Conservation (phyloP, 331 rosid genomes). For the Acacia pycnantha region DNA sequence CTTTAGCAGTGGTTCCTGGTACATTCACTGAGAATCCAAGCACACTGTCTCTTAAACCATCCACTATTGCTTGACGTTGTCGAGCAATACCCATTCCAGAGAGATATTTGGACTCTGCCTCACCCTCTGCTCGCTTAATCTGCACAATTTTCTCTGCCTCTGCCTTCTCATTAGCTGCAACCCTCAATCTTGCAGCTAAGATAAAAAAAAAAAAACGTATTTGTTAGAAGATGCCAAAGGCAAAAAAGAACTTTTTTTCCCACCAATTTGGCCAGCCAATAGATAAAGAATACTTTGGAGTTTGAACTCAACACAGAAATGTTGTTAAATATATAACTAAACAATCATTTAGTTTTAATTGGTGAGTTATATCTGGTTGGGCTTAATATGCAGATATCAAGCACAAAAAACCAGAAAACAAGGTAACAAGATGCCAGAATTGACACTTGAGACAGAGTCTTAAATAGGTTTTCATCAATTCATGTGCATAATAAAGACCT, state of each 20-base stretch:
- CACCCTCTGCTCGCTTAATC: conserved; percentile 84
- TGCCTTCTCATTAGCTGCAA: conserved; percentile 87
- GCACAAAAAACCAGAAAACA: not conserved
- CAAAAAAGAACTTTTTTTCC: not conserved
- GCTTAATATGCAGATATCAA: not conserved
- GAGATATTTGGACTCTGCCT: conserved; percentile 87
- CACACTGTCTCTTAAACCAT: conserved; percentile 86
- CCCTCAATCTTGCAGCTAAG: conserved; percentile 84
- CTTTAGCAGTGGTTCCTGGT: conserved; percentile 83
- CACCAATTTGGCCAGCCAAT: not conserved
- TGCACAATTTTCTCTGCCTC: conserved; percentile 93
- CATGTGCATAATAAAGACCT: not conserved
- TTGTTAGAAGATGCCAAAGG: not conserved
- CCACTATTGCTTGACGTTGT: conserved; percentile 89
- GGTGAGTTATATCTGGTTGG: not conserved
- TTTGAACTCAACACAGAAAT: not conserved
- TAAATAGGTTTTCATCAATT: not conserved
- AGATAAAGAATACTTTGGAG: not conserved
- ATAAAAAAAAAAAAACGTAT: not conserved
- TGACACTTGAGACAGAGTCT: not conserved
- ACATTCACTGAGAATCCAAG: conserved; percentile 80
- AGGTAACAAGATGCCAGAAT: not conserved
- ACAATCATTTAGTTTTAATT: not conserved
- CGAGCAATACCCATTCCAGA: conserved; percentile 86
- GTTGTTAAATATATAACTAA: too few relatives aligned